Evolutionary conservation across 1,139 yeast genomes (phyloP), one percentile per base, ranked within the genome.

Genomic region (Candida tetrigidarum): DNA sequence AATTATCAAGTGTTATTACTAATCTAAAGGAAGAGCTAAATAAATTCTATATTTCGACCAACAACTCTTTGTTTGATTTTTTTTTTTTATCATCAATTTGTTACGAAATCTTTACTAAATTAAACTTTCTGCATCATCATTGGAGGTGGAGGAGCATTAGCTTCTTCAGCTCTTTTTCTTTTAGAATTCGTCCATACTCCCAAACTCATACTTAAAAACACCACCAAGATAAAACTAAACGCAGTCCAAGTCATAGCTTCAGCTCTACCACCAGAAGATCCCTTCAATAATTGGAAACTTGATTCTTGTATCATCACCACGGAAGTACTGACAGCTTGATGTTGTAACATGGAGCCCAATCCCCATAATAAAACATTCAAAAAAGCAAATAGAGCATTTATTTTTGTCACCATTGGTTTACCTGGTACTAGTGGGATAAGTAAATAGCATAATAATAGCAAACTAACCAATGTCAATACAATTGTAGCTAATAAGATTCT

Each of bases 291-390:
- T 0, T 72, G 62, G 73, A 82, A 69, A 28, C 88, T 81, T 3
- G 88, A 74, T 1, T 69, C 63, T 2, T 73, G 69, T 1, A 82
- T 73, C 40, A 83, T 57, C 6, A 60, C 55, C 2, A 60, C 54
- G 3, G 80, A 73, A 0, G 86, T 68, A 35, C 66, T 67, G 0
- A 75, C 72, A 0, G 87, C 87, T 39, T 84, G 83, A 51, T 83
- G 84, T 42, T 78, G 77, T 69, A 89, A 76, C 78, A 85, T 82
- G 2, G 89, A 74, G 0, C 90, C 90, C 37, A 84, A 63, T 0
- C 88, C 87, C 87, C 90, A 84, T 3, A 83, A 45, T 9, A 84
- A 53, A 20, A 76, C 66, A 41, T 75, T 59, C 0, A 67, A 45
- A 0, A 74, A 63, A 4, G 78, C 63, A 15, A 78, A 47, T 0